Conservation (phyloP, 2,329 filamentous ascomycete genomes). For the Gremmenia infestans region DNA sequence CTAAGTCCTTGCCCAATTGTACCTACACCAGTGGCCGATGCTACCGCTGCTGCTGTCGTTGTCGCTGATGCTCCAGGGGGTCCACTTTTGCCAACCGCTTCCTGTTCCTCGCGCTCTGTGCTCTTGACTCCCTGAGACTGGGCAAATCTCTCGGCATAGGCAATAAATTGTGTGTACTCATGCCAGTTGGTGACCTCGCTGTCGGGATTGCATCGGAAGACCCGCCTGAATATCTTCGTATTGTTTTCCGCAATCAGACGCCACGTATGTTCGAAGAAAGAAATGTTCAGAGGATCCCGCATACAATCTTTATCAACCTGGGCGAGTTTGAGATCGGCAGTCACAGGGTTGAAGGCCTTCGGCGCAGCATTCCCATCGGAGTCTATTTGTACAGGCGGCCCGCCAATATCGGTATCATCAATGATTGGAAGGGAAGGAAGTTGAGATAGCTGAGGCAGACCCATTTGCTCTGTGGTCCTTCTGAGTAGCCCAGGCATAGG, state of each 20-base stretch:
- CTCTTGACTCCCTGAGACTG: conserved; percentile 35
- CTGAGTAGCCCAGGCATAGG: conserved; percentile 53
- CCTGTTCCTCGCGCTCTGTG: conserved; percentile 28
- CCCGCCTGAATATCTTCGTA: conserved; percentile 85
- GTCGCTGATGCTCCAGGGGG: conserved; percentile 23
- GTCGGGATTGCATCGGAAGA: conserved; percentile 96
- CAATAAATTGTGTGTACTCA: conserved; percentile 58
- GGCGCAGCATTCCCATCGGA: conserved; percentile 45
- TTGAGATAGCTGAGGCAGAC: conserved; percentile 63
- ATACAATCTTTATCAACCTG: conserved; percentile 87
- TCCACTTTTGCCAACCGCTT: conserved; percentile 28
- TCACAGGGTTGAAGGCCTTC: conserved; percentile 45
- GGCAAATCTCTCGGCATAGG: conserved; percentile 72
- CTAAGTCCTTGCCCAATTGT: conserved; percentile 16
- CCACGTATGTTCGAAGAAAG: conserved; percentile 88
- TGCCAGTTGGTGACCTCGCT: conserved; percentile 91
- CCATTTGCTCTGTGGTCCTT: conserved; percentile 61
- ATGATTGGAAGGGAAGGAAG: conserved; percentile 63
- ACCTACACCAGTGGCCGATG: conserved; percentile 6
- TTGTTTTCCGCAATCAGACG: conserved; percentile 85
- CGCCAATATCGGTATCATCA: conserved; percentile 81
- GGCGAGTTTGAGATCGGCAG: conserved; percentile 67
- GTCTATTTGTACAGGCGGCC: conserved; percentile 57
- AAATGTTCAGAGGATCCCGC: conserved; percentile 76
- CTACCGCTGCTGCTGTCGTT: neutral